Base-by-base conservation (phyloP, 176 grass and related monocot species). In the Eleusine indica region DNA sequence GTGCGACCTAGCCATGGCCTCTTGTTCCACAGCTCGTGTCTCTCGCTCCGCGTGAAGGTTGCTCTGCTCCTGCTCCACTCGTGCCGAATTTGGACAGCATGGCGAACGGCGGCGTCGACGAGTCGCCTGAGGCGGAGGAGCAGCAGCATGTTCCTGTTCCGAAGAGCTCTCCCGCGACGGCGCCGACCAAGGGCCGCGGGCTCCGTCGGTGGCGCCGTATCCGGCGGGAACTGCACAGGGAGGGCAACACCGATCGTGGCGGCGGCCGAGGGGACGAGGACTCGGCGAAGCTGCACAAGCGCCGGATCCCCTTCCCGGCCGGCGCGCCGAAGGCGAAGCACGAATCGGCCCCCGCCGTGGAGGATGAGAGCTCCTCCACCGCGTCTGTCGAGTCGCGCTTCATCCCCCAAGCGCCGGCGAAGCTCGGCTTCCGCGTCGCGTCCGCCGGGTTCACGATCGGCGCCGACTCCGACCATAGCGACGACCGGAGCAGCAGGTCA, bases 401-500 rank as follows among this genome's bases (percentile, higher is more conserved):
- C 75, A 46, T 87, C n/a, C 60, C 71, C 13, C 63, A 53, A 66
- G 43, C 73, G 9, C 52, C 61, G 17, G n/a, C 70, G 46, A 74
- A 38, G 56, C 79, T 91, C 39, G 71, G 82, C 70, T 21, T 82
- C 29, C 51, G 92, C 63, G 68, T 86, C 65, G 61, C 72, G 5
- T 74, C 83, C 84, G 10, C 71, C 30, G 85, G 87, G 2, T 98
- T 98, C 80, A 78, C 87, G 6, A 61, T 95, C 13, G 95, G 86
- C 48, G 78, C 80, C 38, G 90, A 97, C 40, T 92, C 92, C n/a
- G 84, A 88, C 47, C 86, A 88, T 73, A 88, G 90, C 76, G 92
- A 98, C 67, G 87, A 91, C 78, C n/a, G 83, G 67, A 86, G 79
- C 79, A 90, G 92, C 88, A 93, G 51, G 77, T 88, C 87, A 19